Conservation (phyloP, 2,329 filamentous ascomycete species). For the Chrysoporthe deuterocubensis region DNA sequence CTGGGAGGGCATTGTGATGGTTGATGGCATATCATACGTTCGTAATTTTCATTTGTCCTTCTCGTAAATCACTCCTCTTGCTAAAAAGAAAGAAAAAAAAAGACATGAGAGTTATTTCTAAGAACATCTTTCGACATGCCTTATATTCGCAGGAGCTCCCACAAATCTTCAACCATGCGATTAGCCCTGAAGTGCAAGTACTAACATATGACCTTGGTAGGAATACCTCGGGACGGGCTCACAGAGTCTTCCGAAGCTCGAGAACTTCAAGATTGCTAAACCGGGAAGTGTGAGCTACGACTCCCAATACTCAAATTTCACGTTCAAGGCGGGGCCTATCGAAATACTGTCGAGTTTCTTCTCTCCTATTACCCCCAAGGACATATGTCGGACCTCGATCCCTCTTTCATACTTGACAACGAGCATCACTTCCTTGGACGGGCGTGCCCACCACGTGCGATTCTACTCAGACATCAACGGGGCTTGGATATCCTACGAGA, state of each 20-base stretch:
- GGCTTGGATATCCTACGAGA: constrained; percentile 76
- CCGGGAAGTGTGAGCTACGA: constrained; percentile 31
- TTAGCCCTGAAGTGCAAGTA: background rate
- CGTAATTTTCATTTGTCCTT: background rate
- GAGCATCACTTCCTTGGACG: constrained; percentile 64
- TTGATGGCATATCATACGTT: constrained; percentile 39
- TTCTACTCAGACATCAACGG: constrained; percentile 69
- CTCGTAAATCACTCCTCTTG: background rate
- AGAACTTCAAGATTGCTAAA: constrained; percentile 30
- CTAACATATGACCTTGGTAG: background rate
- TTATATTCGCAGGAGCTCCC: background rate
- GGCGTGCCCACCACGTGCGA: constrained; percentile 47
- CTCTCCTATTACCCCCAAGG: constrained; percentile 76
- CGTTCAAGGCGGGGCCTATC: constrained; percentile 36
- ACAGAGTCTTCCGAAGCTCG: constrained; percentile 42
- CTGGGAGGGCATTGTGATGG: constrained; percentile 30
- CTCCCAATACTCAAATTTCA: constrained; percentile 33
- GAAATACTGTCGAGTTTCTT: constrained; percentile 55
- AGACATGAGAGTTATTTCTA: too few relatives aligned
- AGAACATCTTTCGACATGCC: background rate
- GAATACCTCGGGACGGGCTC: constrained; percentile 48
- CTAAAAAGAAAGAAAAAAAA: too few relatives aligned
- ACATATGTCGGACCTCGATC: constrained; percentile 75
- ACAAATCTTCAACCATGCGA: background rate
- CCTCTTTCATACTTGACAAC: constrained; percentile 76